Evolutionary conservation across 2,329 filamentous ascomycete genomes (phyloP), one percentile per base, ranked within the genome.

Genomic region (Botrytis byssoidea): DNA sequence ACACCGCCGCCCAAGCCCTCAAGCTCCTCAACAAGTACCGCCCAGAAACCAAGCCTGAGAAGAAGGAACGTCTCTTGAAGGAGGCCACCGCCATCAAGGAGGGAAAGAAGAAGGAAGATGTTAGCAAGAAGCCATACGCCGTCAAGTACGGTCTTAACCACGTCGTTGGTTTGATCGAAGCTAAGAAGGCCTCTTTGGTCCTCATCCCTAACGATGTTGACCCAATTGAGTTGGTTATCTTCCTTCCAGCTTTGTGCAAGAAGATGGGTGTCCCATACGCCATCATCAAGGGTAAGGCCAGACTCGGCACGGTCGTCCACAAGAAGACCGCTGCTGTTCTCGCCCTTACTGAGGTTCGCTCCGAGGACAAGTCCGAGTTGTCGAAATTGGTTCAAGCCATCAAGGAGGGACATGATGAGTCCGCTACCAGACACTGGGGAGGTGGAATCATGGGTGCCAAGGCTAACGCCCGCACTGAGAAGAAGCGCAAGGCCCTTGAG

Each of bases 1-100:
- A 97, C 90, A 93, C 95, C 79, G 97, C 97, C 81, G 93, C 94
- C 82, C 95, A 98, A 89, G 89, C 93, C 79, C 96, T 99, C 90
- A 98, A 98, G 91, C 92, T 99, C 84, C 93, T 99, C 84, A 97
- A 97, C 93, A 99, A 99, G 91, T 99, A 99, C 92, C 94, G 95
- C 82, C 96, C 96, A 80, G 96, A 99, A 91, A 97, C 93, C 86
- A 98, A 98, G 92, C 88, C 89, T 82, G 95, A 98, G 92, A 99
- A 99, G 94, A 99, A 98, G 92, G 97, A 99, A 89, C 94, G 96
- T 87, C 90, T 99, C 79, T 91, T 93, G 85, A 94, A 97, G 90
- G 96, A 99, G 91, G 96, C 97, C 79, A 97, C 95, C 82, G 97
- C 96, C 83, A 91, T 99, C 85, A 91, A 94, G 85, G 95, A 98